Conservation (phyloP, 352 stramenopile genomes). For the Pythium phragmiticola region DNA sequence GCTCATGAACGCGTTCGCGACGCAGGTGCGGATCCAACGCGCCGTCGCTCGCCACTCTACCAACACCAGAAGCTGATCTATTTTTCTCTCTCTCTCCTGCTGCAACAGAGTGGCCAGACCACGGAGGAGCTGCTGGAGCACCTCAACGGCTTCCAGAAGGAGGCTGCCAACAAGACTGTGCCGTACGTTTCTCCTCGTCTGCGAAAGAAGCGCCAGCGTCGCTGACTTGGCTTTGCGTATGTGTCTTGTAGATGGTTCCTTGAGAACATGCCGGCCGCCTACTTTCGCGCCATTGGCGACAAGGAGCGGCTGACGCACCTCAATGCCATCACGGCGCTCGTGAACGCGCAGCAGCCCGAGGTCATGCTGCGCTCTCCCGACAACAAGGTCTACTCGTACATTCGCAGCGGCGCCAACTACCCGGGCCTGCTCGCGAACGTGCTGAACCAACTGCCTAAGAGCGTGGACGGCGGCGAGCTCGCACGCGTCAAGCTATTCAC, state of each 20-base stretch:
- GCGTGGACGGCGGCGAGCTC: conserved; percentile 58
- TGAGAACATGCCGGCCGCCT: conserved; percentile 88
- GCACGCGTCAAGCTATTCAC: conserved; percentile 91
- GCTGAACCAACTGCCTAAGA: conserved; percentile 63
- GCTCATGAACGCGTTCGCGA: conserved; percentile 44
- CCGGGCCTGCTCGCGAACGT: conserved; percentile 70
- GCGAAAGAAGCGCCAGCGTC: too few relatives aligned
- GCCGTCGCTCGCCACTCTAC: neutral
- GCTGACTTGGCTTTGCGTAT: neutral
- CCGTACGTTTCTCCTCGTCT: conserved; percentile 31
- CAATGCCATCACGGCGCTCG: conserved; percentile 82
- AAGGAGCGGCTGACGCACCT: conserved; percentile 84
- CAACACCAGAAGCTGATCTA: neutral
- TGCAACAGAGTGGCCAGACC: conserved; percentile 29
- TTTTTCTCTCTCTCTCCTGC: neutral
- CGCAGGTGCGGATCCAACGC: conserved; percentile 29
- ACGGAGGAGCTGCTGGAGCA: conserved; percentile 52
- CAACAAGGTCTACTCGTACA: conserved; percentile 80
- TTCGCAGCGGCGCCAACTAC: conserved; percentile 78
- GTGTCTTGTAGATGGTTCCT: conserved; percentile 70
- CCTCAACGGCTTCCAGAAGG: conserved; percentile 72
- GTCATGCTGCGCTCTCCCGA: conserved; percentile 80
- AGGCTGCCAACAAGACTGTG: conserved; percentile 65
- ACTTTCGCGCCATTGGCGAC: conserved; percentile 87
- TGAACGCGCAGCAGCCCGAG: conserved; percentile 75